phyloP scores from a whole-genome alignment of 345 rosid species.

The Hypericum perforatum region DNA sequence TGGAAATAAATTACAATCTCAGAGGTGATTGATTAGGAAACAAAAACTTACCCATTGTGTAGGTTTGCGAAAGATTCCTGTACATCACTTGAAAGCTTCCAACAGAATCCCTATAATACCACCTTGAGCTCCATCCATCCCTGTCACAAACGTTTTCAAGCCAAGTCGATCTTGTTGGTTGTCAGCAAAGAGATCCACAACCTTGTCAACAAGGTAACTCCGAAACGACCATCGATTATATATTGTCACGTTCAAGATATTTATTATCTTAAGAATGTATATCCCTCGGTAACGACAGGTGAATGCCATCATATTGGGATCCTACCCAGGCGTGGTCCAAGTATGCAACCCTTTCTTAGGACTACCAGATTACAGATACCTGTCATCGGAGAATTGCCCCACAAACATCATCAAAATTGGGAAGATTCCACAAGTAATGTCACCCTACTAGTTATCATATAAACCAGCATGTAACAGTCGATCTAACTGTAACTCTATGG shows the following conservation, averaged over 20 bases:
- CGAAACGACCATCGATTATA: not conserved
- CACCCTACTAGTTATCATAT: no score
- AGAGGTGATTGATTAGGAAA: not conserved
- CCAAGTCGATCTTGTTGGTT: constrained; percentile 31
- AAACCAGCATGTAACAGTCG: no score
- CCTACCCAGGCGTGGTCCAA: constrained; percentile 7
- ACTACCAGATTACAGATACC: constrained; percentile 43
- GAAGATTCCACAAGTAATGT: constrained; percentile 43
- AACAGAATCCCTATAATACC: constrained; percentile 44
- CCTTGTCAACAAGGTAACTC: constrained; percentile 36
- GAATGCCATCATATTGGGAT: constrained; percentile 41
- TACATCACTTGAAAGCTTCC: constrained; percentile 45
- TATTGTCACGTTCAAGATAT: not conserved
- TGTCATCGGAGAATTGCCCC: constrained; percentile 34
- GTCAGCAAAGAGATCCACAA: constrained; percentile 44
- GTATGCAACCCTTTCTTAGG: constrained; percentile 68
- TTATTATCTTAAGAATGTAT: not conserved
- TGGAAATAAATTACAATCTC: not conserved
- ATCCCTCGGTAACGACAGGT: constrained; percentile 24
- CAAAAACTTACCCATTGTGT: constrained; percentile 6
- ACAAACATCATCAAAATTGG: constrained; percentile 34
- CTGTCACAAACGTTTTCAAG: constrained; percentile 42
- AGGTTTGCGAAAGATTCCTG: constrained; percentile 58
- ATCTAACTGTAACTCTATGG: no score
- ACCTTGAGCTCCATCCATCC: constrained; percentile 62